phyloP scores from a whole-genome alignment of 306 rosid genomes.

The Lablab purpureus region DNA sequence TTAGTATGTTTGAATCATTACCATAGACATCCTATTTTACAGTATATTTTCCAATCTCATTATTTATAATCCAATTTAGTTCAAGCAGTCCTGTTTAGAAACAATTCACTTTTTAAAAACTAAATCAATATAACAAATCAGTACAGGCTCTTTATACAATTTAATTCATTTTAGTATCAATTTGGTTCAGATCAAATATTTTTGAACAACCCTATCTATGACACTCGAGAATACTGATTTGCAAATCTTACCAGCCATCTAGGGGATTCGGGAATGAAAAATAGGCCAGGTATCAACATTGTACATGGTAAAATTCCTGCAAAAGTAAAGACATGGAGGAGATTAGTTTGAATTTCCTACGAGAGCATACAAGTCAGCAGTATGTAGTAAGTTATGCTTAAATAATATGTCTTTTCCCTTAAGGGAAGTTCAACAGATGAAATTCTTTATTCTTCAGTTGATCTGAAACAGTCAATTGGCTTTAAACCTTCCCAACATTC shows the following conservation, averaged over 20 bases:
- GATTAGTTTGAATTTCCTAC: conserved; percentile 31
- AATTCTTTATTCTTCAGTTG: not conserved
- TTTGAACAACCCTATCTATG: not conserved
- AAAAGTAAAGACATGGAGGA: conserved; percentile 37
- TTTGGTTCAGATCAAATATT: too few relatives aligned
- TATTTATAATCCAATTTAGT: too few relatives aligned
- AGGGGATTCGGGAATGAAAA: conserved; percentile 98
- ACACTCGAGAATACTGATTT: conserved; percentile 33
- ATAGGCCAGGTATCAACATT: conserved; percentile 87
- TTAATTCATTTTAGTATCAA: too few relatives aligned
- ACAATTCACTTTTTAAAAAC: too few relatives aligned
- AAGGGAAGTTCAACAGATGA: not conserved
- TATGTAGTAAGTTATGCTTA: too few relatives aligned
- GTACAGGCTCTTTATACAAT: too few relatives aligned
- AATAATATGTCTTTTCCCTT: too few relatives aligned
- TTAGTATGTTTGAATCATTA: too few relatives aligned
- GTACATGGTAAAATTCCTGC: conserved; percentile 92
- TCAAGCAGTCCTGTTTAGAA: too few relatives aligned
- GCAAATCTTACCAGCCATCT: conserved; percentile 87
- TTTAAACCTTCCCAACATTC: conserved; percentile 13
- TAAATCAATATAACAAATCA: too few relatives aligned
- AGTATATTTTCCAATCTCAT: too few relatives aligned
- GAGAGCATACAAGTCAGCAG: not conserved
- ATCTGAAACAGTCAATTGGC: not conserved
- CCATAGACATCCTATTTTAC: too few relatives aligned